Evolutionary conservation across 2,329 filamentous ascomycete species (phyloP).

Genomic region (Whalleya microplaca): DNA sequence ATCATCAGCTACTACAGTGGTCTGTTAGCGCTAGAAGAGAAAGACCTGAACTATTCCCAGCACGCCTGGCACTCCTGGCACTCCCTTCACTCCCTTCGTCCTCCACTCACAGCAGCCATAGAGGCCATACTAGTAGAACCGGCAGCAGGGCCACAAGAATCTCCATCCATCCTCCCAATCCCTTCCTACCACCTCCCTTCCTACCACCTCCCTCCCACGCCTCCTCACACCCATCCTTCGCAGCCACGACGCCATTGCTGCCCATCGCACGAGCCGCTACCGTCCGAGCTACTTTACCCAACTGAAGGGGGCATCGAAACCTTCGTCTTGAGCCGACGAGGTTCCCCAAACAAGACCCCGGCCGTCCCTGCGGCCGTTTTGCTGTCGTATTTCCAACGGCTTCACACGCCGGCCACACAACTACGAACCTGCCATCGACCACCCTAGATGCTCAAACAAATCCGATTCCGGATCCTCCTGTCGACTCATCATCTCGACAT

Average conservation of each 20-base stretch:
- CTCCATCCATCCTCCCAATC: conserved; percentile 14
- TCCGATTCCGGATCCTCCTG: conserved; percentile 11
- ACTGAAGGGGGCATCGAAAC: conserved; percentile 22
- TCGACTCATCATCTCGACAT: conserved; percentile 20
- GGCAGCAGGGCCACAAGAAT: conserved; percentile 13
- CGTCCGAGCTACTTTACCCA: conserved; percentile 1
- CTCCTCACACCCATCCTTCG: conserved; percentile 16
- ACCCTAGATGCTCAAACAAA: conserved; percentile 35
- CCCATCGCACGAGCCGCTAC: conserved; percentile 10
- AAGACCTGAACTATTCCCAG: conserved; percentile 11
- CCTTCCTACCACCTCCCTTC: conserved; percentile 11
- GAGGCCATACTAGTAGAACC: conserved; percentile 7
- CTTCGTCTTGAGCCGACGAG: conserved; percentile 7
- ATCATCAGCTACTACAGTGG: conserved; percentile 12
- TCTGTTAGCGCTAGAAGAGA: conserved; percentile 14
- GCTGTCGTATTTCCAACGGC: conserved; percentile 35
- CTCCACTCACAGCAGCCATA: conserved; percentile 19
- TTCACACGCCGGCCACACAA: conserved; percentile 34
- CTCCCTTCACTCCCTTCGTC: neutral
- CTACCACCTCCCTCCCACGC: no score
- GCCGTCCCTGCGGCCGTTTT: conserved; percentile 33
- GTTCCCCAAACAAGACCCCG: conserved; percentile 18
- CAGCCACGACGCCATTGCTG: conserved; percentile 14
- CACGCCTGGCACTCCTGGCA: neutral
- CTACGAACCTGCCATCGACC: conserved; percentile 33